A percentile compares a stretch with the other conserved stretches of the same genome.
phyloP scores from a whole-genome alignment of 148 eudicot species.

The Camellia granthamiana region DNA sequence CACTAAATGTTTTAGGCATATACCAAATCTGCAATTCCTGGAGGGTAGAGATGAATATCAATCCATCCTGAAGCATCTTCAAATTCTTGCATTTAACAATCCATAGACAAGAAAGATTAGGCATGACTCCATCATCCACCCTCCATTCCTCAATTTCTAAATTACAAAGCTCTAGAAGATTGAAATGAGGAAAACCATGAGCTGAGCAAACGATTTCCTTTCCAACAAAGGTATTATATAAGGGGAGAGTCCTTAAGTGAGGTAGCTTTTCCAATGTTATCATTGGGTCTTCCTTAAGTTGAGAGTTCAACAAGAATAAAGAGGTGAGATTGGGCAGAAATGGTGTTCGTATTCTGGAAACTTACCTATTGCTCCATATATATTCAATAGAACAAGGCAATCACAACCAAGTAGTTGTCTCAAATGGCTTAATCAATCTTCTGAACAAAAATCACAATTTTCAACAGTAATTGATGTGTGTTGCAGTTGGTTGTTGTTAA shows the following conservation, averaged over 20 bases:
- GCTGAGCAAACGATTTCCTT: constrained; percentile 14
- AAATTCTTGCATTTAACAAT: constrained; percentile 10
- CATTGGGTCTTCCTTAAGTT: constrained; percentile 2
- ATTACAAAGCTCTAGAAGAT: constrained; percentile 4
- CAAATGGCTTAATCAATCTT: too few species aligned
- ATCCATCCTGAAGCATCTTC: constrained; percentile 19
- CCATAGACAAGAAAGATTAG: constrained; percentile 9
- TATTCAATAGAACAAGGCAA: neutral
- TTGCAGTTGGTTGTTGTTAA: neutral
- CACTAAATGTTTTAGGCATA: neutral
- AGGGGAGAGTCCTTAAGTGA: constrained; percentile 1
- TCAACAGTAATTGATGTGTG: neutral
- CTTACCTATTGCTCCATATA: neutral
- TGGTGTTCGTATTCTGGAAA: neutral
- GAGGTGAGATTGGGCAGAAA: neutral
- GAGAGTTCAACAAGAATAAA: neutral
- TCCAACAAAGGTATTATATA: neutral
- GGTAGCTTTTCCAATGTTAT: constrained; percentile 12
- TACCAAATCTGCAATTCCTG: neutral
- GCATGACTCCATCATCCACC: constrained; percentile 22
- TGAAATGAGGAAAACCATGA: constrained; percentile 23
- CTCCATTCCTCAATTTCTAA: constrained; percentile 20
- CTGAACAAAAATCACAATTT: too few species aligned
- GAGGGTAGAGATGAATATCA: neutral
- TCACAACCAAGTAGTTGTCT: neutral